Base-by-base conservation (phyloP, 1,284 basidiomycete genomes). In the Cerrena zonata region DNA sequence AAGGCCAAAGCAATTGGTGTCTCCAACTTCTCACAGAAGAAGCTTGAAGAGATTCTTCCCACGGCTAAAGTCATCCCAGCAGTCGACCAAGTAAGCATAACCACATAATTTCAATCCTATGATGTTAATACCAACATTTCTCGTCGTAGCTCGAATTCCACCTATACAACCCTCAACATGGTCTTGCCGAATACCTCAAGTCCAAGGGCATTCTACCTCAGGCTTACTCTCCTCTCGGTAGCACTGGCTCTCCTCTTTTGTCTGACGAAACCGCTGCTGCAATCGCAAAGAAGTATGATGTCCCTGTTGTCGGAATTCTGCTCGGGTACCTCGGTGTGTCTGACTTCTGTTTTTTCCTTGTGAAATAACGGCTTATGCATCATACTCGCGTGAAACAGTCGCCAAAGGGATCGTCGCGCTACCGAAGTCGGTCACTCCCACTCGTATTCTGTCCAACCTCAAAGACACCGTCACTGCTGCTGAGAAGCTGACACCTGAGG, bases 171-270 rank as follows among this genome's bases (percentile, higher is more conserved):
- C 86, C 87, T 0, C 82, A 92, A 61, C 83, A 84, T 66, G 75
- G 83, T 50, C 77, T 92, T 44, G 59, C 87, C 50, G 67, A 72
- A 15, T 92, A 82, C 69, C 77, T 89, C 63, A 76, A 79, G 61
- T 70, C 74, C 30, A 82, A 90, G 64, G 75, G 74, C 30, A 93
- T 94, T 59, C 68, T 83, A 24, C 72, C 88, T 0, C 78, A 91
- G 65, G 90, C 90, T 0, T 94, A 92, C 69, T 91, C 86, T 7
- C 92, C 92, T 2, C 77, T 93, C 25, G 91, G 91, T 4, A 89
- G 86, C 18, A 80, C 82, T 5, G 74, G 77, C 57, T 77, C 79
- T 2, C 86, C 88, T 2, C 69, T 94, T n/a, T 68, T 90, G 49
- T 66, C 68, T 15, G 90, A 94, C 62, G 77, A 83, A 47, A 76